phyloP scores from a whole-genome alignment of 768 basidiomycete species.

The Epithele typhae region DNA sequence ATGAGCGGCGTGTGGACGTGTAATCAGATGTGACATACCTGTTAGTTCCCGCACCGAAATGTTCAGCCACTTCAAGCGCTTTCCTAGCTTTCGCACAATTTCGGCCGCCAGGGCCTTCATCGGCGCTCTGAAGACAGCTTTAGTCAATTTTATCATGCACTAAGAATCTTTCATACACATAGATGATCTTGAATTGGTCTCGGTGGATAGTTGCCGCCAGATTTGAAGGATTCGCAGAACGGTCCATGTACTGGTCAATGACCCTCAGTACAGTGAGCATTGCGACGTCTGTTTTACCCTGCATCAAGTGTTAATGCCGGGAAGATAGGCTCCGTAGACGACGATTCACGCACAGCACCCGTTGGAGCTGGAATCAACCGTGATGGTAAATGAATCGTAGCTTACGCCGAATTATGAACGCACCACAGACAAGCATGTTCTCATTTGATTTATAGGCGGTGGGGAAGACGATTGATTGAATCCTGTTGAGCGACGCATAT shows the following conservation, averaged over 20 bases:
- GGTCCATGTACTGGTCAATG: conserved; percentile 60
- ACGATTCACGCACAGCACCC: conserved; percentile 72
- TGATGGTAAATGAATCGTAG: no score
- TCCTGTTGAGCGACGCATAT: conserved; percentile 83
- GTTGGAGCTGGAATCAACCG: conserved; percentile 69
- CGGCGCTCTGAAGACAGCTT: conserved; percentile 61
- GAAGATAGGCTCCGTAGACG: not conserved
- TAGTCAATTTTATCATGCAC: not conserved
- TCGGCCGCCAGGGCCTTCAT: conserved; percentile 98
- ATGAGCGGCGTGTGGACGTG: not conserved
- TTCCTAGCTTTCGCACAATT: conserved; percentile 90
- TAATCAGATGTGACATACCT: conserved; percentile 36
- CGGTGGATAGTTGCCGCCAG: conserved; percentile 52
- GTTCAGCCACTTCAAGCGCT: conserved; percentile 81
- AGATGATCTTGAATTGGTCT: conserved; percentile 91
- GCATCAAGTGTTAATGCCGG: not conserved
- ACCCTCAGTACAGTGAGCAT: conserved; percentile 91
- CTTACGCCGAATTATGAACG: no score
- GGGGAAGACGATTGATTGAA: conserved; percentile 93
- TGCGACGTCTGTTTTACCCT: conserved; percentile 99
- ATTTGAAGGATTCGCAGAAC: conserved; percentile 24
- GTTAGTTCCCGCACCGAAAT: conserved; percentile 90
- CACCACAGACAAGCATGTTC: conserved; percentile 92
- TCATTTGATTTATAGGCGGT: conserved; percentile 95
- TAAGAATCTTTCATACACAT: conserved; percentile 62